Base-by-base conservation (phyloP, 768 basidiomycete genomes). In the Albatrellus ellisii region DNA sequence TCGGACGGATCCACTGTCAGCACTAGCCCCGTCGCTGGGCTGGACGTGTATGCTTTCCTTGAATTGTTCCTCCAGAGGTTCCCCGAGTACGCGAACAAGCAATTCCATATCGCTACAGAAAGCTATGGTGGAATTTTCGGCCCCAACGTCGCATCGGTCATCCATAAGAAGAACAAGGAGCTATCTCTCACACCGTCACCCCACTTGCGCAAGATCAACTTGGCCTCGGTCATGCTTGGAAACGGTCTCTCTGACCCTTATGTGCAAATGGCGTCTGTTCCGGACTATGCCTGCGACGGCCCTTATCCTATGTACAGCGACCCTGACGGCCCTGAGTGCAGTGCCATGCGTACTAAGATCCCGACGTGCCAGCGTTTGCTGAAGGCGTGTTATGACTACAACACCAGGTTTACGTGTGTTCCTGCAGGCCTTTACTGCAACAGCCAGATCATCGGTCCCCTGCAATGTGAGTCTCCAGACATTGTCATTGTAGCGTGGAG, bases 171-270 rank as follows among this genome's bases (percentile, higher is more conserved):
- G 60, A 94, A 91, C 61, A 69, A 76, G 59, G 68, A 69, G 41
- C 62, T 75, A 15, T 56, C 67, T 9, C 48, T 69, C 18, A 56
- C 59, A 4, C 62, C 69, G 34, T 59, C 56, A 6, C 67, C 73
- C 0, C 59, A 62, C n/a, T 58, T 88, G 31, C 66, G 74, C 51
- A 68, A 70, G 48, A 77, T 95, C 61, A 89, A 91, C 62, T 70
- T 94, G 25, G 76, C 72, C 24, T 88, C 83, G 0, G 61, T 98
- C 36, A 69, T 97, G 48, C 73, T 97, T 39, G 94, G 81, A 3
- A 95, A 91, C 55, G 92, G 87, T 8, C 64, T 84, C 38, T 90
- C 88, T 1, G 81, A 92, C 51, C 85, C 87, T 6, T 77, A 74
- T 53, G 62, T 75, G 31, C 94, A 98, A 55, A 78, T 87, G 64